phyloP scores from a whole-genome alignment of 345 rosid genomes.

The Populus deltoides region DNA sequence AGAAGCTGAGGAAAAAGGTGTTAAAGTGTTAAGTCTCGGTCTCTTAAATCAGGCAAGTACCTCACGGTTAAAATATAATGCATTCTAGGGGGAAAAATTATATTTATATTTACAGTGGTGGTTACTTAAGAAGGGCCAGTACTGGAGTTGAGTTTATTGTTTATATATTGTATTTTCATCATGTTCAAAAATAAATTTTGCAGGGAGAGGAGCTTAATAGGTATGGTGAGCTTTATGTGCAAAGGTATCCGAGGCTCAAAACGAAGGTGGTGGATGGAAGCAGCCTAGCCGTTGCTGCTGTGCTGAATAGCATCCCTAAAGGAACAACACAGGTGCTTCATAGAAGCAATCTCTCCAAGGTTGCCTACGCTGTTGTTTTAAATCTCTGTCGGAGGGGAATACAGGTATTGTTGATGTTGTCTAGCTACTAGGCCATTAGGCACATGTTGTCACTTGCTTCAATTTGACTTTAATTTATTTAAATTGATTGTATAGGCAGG shows the following conservation, averaged over 20 bases:
- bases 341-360: constrained; percentile 48
- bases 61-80: neutral
- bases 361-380: constrained; percentile 45
- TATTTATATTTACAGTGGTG: no score
- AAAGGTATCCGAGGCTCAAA: constrained; percentile 43
- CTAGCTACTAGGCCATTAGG: no score
- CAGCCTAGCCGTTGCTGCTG: constrained; percentile 51
- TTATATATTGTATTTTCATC: no score
- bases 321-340: constrained; percentile 48
- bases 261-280: constrained; percentile 67
- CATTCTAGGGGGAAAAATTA: no score
- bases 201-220: constrained; percentile 56
- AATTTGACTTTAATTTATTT: no score
- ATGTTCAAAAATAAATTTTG: neutral
- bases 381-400: constrained; percentile 45
- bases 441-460: no score
- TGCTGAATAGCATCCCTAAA: constrained; percentile 52
- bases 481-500: no score
- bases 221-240: constrained; percentile 45
- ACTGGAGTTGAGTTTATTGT: no score
- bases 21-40: constrained; percentile 57
- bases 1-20: constrained; percentile 55
- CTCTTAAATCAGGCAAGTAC: constrained; percentile 56
- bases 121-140: no score
- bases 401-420: constrained; percentile 32